Conservation (phyloP, 2,329 filamentous ascomycete species). For the Phyllosticta ampelicida region DNA sequence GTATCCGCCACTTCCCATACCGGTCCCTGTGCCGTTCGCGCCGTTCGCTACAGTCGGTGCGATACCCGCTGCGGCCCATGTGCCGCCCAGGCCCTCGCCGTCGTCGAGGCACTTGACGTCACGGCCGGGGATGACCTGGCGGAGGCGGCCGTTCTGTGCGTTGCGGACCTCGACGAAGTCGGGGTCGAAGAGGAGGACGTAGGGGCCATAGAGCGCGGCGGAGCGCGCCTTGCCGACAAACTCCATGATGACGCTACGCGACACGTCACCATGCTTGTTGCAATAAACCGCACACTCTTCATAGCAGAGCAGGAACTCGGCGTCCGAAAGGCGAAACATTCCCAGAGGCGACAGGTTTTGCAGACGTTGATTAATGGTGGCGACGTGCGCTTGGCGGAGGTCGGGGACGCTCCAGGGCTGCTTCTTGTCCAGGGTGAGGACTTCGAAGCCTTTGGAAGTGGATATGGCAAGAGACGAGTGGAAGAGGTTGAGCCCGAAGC, state of each 20-base stretch:
- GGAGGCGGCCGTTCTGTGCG: conserved; percentile 83
- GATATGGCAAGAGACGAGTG: conserved; percentile 86
- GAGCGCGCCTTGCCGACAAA: conserved; percentile 89
- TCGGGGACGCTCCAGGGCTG: conserved; percentile 90
- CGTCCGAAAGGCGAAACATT: conserved; percentile 84
- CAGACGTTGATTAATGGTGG: conserved; percentile 75
- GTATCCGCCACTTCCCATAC: not conserved
- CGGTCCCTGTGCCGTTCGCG: conserved; percentile 20
- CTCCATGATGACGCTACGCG: conserved; percentile 90
- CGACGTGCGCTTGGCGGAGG: conserved; percentile 64
- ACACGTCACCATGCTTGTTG: conserved; percentile 95
- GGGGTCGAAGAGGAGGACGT: conserved; percentile 84
- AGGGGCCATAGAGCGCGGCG: conserved; percentile 83
- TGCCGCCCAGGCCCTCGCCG: conserved; percentile 40
- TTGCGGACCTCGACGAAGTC: conserved; percentile 97
- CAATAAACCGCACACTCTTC: conserved; percentile 96
- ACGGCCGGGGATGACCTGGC: conserved; percentile 86
- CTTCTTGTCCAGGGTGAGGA: conserved; percentile 95
- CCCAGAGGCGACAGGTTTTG: conserved; percentile 75
- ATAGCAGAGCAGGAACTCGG: conserved; percentile 80
- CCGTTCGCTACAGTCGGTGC: conserved; percentile 36
- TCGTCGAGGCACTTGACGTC: conserved; percentile 89
- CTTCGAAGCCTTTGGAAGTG: conserved; percentile 86
- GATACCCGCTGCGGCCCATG: conserved; percentile 29
- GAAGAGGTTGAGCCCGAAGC: conserved; percentile 91